These are phyloP conservation scores for Paraphoma sp. DNA, from an alignment of 2,329 filamentous ascomycete genomes.

Conservation along the genomic window DNA sequence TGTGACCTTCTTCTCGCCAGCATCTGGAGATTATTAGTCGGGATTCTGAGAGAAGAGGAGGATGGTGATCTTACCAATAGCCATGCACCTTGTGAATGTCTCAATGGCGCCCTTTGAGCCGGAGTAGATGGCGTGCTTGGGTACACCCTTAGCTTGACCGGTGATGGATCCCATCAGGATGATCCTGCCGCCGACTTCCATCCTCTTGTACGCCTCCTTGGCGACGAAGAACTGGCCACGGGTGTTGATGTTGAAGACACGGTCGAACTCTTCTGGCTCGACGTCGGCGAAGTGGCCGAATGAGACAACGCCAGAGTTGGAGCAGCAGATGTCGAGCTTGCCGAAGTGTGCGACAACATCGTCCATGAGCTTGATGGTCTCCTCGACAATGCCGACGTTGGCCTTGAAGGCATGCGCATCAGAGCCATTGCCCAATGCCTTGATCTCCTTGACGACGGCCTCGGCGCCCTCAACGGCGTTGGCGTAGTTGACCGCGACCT, in stretches of 20 bases:
- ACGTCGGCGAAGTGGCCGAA: constrained; percentile 63
- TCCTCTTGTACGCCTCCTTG: constrained; percentile 61
- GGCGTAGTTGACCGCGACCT: constrained; percentile 72
- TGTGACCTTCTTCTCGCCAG: constrained; percentile 62
- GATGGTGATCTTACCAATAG: constrained; percentile 48
- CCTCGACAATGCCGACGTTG: constrained; percentile 68
- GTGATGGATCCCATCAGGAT: constrained; percentile 64
- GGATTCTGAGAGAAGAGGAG: not conserved
- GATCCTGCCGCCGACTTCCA: constrained; percentile 59
- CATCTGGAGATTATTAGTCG: constrained; percentile 45
- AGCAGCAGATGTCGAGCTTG: constrained; percentile 73
- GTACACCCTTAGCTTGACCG: constrained; percentile 63
- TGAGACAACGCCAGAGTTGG: constrained; percentile 67
- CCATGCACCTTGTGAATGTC: constrained; percentile 62
- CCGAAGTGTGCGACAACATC: constrained; percentile 69
- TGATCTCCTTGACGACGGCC: constrained; percentile 70
- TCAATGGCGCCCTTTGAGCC: constrained; percentile 62
- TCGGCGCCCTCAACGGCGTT: constrained; percentile 70
- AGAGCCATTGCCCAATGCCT: constrained; percentile 64
- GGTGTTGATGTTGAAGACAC: constrained; percentile 67
- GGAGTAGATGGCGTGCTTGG: constrained; percentile 62
- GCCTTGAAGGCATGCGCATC: constrained; percentile 71
- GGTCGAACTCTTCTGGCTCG: constrained; percentile 63
- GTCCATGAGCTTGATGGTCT: constrained; percentile 70
- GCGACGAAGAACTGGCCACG: constrained; percentile 70